Percentiles rank a stretch among this genome's conserved stretches.
phyloP scores from a whole-genome alignment of 2,329 filamentous ascomycete species.

The Sporothrix pseudoabietina region DNA sequence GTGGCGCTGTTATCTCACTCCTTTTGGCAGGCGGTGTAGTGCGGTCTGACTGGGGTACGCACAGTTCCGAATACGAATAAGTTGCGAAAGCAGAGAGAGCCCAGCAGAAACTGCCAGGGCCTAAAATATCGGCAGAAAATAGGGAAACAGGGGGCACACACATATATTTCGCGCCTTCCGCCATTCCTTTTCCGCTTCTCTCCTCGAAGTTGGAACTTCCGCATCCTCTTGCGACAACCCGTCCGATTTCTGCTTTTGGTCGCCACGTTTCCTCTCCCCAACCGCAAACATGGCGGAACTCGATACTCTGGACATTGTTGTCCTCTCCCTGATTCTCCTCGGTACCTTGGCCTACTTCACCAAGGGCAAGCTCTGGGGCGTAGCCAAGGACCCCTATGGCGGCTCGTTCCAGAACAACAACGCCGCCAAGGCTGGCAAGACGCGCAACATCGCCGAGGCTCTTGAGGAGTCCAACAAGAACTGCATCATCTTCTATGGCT shows the following conservation, averaged over 20 bases:
- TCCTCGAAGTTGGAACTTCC: conserved; percentile 8
- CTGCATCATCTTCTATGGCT: conserved; percentile 97
- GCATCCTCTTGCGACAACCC: conserved; percentile 6
- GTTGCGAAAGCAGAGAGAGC: not conserved
- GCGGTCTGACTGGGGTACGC: not conserved
- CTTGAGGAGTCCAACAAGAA: conserved; percentile 96
- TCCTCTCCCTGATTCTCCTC: conserved; percentile 80
- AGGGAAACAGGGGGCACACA: conserved; percentile 2
- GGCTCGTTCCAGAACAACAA: conserved; percentile 69
- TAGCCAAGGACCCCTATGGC: conserved; percentile 86
- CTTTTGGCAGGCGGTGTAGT: conserved; percentile 28
- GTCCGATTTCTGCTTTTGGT: not conserved
- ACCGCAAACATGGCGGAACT: conserved; percentile 79
- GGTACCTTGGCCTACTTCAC: conserved; percentile 96
- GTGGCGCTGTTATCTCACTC: not conserved
- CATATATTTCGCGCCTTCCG: conserved; percentile 22
- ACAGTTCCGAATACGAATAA: conserved; percentile 8
- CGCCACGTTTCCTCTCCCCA: not conserved
- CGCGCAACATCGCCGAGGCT: conserved; percentile 90
- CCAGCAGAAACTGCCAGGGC: conserved; percentile 6
- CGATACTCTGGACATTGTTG: conserved; percentile 91
- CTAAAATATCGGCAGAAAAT: conserved; percentile 21
- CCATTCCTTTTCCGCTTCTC: conserved; percentile 12
- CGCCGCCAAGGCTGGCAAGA: conserved; percentile 76
- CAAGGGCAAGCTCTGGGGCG: conserved; percentile 91